phyloP scores from a whole-genome alignment of 306 rosid species.

The Carpinus fangiana region DNA sequence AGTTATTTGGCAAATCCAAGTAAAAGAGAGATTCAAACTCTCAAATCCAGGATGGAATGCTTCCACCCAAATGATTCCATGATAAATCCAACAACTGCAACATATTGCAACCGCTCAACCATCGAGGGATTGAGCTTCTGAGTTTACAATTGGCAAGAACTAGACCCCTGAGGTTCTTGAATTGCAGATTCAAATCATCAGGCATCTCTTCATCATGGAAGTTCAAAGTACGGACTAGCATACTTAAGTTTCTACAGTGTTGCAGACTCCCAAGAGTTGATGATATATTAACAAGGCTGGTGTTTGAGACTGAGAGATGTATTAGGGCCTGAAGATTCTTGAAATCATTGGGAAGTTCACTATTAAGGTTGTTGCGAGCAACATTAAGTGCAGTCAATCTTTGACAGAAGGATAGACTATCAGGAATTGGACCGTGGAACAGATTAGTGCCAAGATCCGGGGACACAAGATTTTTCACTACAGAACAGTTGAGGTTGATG shows the following conservation, averaged over 20 bases:
- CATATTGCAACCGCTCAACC: conserved; percentile 20
- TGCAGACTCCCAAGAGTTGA: conserved; percentile 36
- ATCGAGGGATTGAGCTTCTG: conserved; percentile 44
- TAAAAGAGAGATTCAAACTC: too few relatives aligned
- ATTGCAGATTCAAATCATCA: conserved; percentile 8
- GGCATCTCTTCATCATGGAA: conserved; percentile 41
- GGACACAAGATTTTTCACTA: conserved; percentile 34
- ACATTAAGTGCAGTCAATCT: conserved; percentile 23
- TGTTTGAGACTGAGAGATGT: conserved; percentile 27
- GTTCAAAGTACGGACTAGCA: conserved; percentile 26
- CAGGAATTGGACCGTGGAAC: conserved; percentile 35
- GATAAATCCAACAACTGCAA: too few relatives aligned
- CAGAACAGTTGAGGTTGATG: conserved; percentile 31
- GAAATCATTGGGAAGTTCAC: conserved; percentile 25
- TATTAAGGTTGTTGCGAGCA: conserved; percentile 24
- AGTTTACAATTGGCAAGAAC: conserved; percentile 32
- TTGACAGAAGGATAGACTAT: conserved; percentile 33
- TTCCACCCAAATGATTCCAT: too few relatives aligned
- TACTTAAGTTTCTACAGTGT: conserved; percentile 38
- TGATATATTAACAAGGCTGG: conserved; percentile 32
- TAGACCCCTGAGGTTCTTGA: conserved; percentile 35
- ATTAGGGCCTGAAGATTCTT: conserved; percentile 10
- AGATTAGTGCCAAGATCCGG: conserved; percentile 33
- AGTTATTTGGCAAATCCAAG: too few relatives aligned
- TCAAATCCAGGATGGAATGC: too few relatives aligned